Conservation (phyloP, 1,284 basidiomycete genomes). For the Puccinia brachypodii region DNA sequence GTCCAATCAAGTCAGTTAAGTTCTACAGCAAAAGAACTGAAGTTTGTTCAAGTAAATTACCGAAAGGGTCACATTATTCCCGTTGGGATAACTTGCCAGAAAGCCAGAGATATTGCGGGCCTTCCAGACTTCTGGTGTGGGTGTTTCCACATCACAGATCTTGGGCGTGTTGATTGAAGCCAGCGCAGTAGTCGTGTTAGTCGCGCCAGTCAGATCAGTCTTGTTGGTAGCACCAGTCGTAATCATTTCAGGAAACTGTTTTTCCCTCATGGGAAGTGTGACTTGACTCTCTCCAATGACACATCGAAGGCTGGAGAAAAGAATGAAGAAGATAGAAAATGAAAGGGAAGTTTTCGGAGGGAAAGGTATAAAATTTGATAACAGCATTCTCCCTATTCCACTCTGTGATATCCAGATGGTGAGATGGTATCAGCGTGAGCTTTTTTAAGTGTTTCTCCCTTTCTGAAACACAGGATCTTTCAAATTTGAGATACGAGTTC, state of each 20-base stretch:
- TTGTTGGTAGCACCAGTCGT: not conserved
- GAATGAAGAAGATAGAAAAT: not conserved
- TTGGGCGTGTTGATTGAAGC: not conserved
- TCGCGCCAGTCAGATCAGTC: not conserved
- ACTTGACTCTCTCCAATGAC: not conserved
- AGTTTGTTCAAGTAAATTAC: not conserved
- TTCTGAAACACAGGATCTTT: not conserved
- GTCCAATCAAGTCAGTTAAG: not conserved
- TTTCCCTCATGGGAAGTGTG: not conserved
- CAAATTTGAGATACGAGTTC: not conserved
- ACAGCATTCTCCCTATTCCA: not conserved
- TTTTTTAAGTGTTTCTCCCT: not conserved
- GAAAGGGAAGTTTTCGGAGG: not conserved
- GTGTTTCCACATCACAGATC: conserved; percentile 11
- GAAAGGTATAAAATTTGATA: not conserved
- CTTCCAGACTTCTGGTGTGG: conserved; percentile 26
- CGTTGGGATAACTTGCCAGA: conserved; percentile 17
- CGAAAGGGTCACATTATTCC: conserved; percentile 3
- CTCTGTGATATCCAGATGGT: not conserved
- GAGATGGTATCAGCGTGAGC: not conserved
- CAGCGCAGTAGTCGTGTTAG: not conserved
- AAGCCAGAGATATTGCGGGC: conserved; percentile 23
- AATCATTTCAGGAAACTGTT: not conserved
- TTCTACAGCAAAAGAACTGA: not conserved
- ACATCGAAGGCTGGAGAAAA: not conserved